Conservation (phyloP, 257 asterid genomes). For the Datura wrightii region DNA sequence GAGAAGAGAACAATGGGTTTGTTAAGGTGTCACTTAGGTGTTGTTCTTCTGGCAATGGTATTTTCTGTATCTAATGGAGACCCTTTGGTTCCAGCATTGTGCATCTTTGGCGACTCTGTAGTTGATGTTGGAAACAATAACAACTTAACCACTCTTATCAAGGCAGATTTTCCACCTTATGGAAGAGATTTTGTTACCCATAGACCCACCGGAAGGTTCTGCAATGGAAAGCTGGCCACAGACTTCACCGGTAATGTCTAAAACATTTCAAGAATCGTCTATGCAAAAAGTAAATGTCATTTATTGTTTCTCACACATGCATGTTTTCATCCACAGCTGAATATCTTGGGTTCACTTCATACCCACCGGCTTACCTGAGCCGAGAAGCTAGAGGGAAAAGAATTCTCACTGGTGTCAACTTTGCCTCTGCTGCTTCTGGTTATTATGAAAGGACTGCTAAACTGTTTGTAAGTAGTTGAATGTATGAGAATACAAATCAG, state of each 20-base stretch:
- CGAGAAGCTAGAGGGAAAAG: constrained; percentile 59
- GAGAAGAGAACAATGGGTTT: constrained; percentile 44
- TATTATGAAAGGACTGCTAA: constrained; percentile 73
- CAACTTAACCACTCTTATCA: constrained; percentile 64
- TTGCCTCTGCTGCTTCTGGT: constrained; percentile 95
- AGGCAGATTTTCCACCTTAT: constrained; percentile 84
- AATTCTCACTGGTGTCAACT: constrained; percentile 71
- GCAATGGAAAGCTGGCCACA: constrained; percentile 88
- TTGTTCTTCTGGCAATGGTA: constrained; percentile 37
- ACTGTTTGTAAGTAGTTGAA: constrained; percentile 52
- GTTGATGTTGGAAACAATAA: constrained; percentile 86
- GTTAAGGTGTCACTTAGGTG: constrained; percentile 37
- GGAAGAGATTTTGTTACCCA: constrained; percentile 81
- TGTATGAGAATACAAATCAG: not conserved
- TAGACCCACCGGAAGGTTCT: constrained; percentile 85
- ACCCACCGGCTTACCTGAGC: constrained; percentile 84
- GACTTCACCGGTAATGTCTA: constrained; percentile 68
- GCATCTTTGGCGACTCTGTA: constrained; percentile 84
- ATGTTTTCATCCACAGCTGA: constrained; percentile 60
- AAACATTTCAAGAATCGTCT: not conserved
- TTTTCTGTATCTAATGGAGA: constrained; percentile 47
- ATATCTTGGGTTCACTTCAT: constrained; percentile 72
- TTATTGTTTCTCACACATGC: constrained; percentile 27
- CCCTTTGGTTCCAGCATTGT: constrained; percentile 78
- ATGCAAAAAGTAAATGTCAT: not conserved